Evolutionary conservation across 768 basidiomycete species (phyloP).

Genomic region (Leccinum ochraceum): DNA sequence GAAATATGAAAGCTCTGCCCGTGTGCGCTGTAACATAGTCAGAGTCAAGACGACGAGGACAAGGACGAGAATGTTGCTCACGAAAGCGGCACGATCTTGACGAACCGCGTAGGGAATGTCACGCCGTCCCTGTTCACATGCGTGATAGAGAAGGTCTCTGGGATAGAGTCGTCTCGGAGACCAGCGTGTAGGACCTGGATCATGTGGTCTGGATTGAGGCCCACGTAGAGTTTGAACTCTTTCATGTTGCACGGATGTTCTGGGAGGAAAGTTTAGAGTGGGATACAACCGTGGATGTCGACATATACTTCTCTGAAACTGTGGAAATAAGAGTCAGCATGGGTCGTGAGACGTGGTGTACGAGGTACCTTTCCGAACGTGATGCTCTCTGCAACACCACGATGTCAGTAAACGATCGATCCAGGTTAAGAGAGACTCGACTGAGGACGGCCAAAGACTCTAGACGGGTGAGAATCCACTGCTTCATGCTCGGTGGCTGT

Average conservation of each 20-base stretch:
- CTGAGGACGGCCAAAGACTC: slow-evolving; percentile 64
- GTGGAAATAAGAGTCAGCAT: neutral
- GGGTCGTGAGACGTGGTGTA: neutral
- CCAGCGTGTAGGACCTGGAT: slow-evolving; percentile 61
- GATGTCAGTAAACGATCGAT: slow-evolving; percentile 10
- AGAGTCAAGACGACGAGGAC: neutral
- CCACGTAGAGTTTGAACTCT: slow-evolving; percentile 74
- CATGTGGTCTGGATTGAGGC: slow-evolving; percentile 64
- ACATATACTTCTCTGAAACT: slow-evolving; percentile 33
- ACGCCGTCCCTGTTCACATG: slow-evolving; percentile 58
- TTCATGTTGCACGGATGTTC: slow-evolving; percentile 87
- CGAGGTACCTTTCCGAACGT: slow-evolving; percentile 76
- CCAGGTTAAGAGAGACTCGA: slow-evolving; percentile 39
- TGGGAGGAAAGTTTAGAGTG: slow-evolving; percentile 26
- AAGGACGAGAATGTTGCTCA: slow-evolving; percentile 37
- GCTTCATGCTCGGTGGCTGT: slow-evolving; percentile 53
- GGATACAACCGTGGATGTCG: neutral
- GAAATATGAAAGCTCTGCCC: slow-evolving; percentile 75
- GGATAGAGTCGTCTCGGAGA: slow-evolving; percentile 63
- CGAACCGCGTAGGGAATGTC: slow-evolving; percentile 61
- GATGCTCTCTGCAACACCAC: slow-evolving; percentile 51
- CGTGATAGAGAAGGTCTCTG: slow-evolving; percentile 64
- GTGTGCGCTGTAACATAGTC: slow-evolving; percentile 52
- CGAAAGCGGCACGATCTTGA: slow-evolving; percentile 79
- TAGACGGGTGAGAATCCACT: slow-evolving; percentile 72